phyloP scores from a whole-genome alignment of 768 basidiomycete genomes.

The Phaffia tasmanica region DNA sequence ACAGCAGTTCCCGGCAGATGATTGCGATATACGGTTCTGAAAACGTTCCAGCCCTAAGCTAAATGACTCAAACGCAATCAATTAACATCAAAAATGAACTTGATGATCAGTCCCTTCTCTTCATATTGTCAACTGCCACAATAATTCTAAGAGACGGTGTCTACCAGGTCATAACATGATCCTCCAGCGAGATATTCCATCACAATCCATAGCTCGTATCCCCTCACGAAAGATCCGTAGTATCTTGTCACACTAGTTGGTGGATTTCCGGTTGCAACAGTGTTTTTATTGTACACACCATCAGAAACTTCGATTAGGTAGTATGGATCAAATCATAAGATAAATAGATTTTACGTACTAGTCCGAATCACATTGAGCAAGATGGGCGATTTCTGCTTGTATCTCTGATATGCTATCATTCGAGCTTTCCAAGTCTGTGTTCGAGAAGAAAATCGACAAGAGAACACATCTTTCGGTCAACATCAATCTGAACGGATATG shows the following conservation, averaged over 20 bases:
- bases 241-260: conserved; percentile 62
- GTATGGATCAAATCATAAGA: background rate
- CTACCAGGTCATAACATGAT: conserved; percentile 80
- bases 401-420: conserved; percentile 99
- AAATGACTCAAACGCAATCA: background rate
- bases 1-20: conserved; percentile 79
- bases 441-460: background rate
- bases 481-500: conserved; percentile 4
- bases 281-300: too few species aligned
- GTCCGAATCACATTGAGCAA: conserved; percentile 91
- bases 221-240: conserved; percentile 91
- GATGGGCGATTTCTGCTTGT: conserved; percentile 92
- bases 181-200: conserved; percentile 99
- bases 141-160: conserved; percentile 19
- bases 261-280: too few species aligned
- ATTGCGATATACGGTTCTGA: conserved; percentile 90
- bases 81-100: background rate
- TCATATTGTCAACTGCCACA: background rate
- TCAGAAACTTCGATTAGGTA: background rate
- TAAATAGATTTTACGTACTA: conserved; percentile 38
- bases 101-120: background rate
- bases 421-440: conserved; percentile 82
- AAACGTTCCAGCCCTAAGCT: conserved; percentile 79
- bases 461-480: background rate
- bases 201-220: conserved; percentile 96